Evolutionary conservation across 148 eudicot genomes (phyloP).

Genomic region (Polygonum aviculare): DNA sequence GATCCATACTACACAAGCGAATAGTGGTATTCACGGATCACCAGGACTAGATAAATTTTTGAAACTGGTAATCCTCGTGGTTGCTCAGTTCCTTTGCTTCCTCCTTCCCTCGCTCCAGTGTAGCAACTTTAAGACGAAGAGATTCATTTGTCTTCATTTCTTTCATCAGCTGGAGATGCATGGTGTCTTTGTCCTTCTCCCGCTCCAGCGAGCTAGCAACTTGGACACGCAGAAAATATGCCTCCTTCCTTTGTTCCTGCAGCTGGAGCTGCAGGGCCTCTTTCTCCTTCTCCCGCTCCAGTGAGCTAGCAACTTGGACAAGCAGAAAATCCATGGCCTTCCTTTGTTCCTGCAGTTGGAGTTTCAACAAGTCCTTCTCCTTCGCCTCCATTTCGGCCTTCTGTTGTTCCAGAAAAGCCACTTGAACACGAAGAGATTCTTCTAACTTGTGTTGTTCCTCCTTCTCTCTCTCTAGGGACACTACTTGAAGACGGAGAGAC

Average conservation of each 20-base stretch:
- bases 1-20: neutral
- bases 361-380: too few relatives aligned
- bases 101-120: too few relatives aligned
- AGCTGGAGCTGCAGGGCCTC: neutral
- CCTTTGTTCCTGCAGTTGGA: too few relatives aligned
- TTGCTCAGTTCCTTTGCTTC: neutral
- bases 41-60: neutral
- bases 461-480: neutral
- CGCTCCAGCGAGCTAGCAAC: too few relatives aligned
- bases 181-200: too few relatives aligned
- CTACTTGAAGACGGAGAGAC: neutral
- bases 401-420: neutral
- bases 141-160: too few relatives aligned
- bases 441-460: neutral
- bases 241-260: neutral
- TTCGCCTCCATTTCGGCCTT: neutral
- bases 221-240: neutral
- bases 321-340: too few relatives aligned
- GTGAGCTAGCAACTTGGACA: neutral
- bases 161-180: too few relatives aligned
- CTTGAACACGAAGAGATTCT: neutral
- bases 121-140: too few relatives aligned
- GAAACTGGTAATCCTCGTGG: neutral
- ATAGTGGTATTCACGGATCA: neutral
- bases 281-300: too few relatives aligned